Evolutionary conservation across 176 grass and related monocot genomes (phyloP).

Genomic region (Saccharum officinarum): DNA sequence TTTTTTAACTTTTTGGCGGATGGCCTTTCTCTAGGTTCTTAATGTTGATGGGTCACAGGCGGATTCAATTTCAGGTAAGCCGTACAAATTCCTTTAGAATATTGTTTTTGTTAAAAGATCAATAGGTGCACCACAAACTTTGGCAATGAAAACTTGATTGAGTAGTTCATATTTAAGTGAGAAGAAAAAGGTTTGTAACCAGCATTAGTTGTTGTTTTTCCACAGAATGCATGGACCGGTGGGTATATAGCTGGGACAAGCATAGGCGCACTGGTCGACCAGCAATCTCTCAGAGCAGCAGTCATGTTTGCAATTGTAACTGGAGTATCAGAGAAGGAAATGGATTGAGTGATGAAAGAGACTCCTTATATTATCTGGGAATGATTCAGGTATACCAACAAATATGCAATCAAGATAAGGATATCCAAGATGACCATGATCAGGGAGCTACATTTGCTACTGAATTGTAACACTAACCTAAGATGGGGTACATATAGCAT

Average conservation of each 20-base stretch:
- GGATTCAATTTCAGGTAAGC: conserved; percentile 94
- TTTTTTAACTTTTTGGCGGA: conserved; percentile 15
- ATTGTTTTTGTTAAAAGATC: neutral
- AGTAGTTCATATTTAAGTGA: neutral
- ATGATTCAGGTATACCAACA: neutral
- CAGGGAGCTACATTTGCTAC: neutral
- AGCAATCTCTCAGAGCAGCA: conserved; percentile 13
- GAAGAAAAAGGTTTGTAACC: conserved; percentile 5
- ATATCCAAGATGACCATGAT: neutral
- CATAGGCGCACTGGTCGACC: conserved; percentile 51
- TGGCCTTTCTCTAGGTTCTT: conserved; percentile 54
- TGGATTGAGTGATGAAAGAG: neutral
- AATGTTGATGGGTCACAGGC: conserved; percentile 89
- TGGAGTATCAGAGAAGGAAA: neutral
- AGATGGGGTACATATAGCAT: neutral
- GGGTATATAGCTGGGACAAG: conserved; percentile 90
- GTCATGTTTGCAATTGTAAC: conserved; percentile 36
- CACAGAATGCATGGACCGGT: conserved; percentile 88
- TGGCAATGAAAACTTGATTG: neutral
- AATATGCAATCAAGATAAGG: neutral
- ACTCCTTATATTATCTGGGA: neutral
- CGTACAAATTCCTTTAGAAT: neutral
- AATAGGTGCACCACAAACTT: neutral
- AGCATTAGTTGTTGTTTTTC: conserved; percentile 27
- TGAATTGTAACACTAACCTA: neutral